Conservation (phyloP, 441 rosid genomes). For the Croton laevigatus region DNA sequence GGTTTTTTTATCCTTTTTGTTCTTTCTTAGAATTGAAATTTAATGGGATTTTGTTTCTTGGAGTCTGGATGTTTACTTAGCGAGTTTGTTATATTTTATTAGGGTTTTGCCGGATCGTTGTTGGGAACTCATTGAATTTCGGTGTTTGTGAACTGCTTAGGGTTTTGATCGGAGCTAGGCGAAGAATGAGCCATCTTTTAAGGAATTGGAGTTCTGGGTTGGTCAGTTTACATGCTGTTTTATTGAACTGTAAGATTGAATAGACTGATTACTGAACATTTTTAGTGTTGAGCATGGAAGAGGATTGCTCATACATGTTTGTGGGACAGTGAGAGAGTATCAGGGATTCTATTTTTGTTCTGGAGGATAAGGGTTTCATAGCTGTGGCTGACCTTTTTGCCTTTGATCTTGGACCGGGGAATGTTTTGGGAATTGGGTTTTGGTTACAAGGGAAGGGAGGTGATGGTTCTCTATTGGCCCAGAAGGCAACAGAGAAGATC, state of each 20-base stretch:
- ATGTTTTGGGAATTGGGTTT: slow-evolving; percentile 29
- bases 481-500: slow-evolving; percentile 30
- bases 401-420: slow-evolving; percentile 25
- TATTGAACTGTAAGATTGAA: slow-evolving; percentile 24
- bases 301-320: slow-evolving; percentile 35
- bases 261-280: slow-evolving; percentile 23
- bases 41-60: background rate
- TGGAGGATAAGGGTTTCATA: slow-evolving; percentile 16
- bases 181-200: slow-evolving; percentile 16
- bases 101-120: slow-evolving; percentile 40
- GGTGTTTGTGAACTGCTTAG: slow-evolving; percentile 29
- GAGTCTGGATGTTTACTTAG: slow-evolving; percentile 23
- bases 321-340: slow-evolving; percentile 21
- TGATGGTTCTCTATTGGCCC: slow-evolving; percentile 29
- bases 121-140: slow-evolving; percentile 28
- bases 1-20: slow-evolving; percentile 3
- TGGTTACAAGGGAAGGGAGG: slow-evolving; percentile 26
- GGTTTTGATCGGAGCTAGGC: slow-evolving; percentile 27
- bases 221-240: slow-evolving; percentile 21
- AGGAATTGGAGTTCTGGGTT: slow-evolving; percentile 25
- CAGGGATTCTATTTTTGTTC: slow-evolving; percentile 8
- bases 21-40: slow-evolving; percentile 13
- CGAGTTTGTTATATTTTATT: slow-evolving; percentile 25
- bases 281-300: slow-evolving; percentile 37
- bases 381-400: slow-evolving; percentile 14